Evolutionary conservation across 2,329 filamentous ascomycete species (phyloP).

Genomic region (Annulohypoxylon truncatum): DNA sequence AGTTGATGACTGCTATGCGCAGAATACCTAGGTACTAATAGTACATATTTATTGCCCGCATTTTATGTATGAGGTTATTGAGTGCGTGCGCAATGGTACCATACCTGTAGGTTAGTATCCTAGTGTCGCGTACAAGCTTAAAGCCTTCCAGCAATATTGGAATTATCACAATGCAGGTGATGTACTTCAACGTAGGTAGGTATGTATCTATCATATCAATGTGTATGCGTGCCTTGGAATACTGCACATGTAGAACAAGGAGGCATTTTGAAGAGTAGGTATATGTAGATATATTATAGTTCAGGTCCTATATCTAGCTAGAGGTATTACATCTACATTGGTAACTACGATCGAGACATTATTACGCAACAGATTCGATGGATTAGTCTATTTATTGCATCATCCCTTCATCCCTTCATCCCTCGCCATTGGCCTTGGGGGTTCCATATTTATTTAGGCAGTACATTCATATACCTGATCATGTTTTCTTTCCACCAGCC

Average conservation of each 20-base stretch:
- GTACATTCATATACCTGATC: slow-evolving; percentile 7
- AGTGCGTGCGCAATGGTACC: slow-evolving; percentile 4
- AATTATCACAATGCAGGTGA: not conserved
- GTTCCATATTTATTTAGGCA: not conserved
- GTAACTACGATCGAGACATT: slow-evolving; percentile 22
- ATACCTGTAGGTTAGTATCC: not conserved
- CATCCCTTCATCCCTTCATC: slow-evolving; percentile 20
- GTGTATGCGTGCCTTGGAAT: not conserved
- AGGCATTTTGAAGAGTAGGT: too few species aligned
- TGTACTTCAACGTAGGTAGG: not conserved
- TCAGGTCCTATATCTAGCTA: too few species aligned
- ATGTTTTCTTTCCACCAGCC: slow-evolving; percentile 1
- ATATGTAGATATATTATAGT: too few species aligned
- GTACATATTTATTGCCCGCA: not conserved
- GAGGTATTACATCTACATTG: not conserved
- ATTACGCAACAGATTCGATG: slow-evolving; percentile 37
- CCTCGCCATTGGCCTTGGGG: slow-evolving; percentile 9
- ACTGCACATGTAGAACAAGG: not conserved
- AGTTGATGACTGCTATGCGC: slow-evolving; percentile 11
- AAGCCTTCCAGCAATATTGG: not conserved
- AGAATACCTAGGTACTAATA: not conserved
- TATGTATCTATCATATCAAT: not conserved
- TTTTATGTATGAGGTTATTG: not conserved
- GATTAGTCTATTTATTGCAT: slow-evolving; percentile 40
- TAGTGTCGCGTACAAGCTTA: not conserved